Conservation (phyloP, 176 grass and related monocot genomes). For the Oryza glumipatula region DNA sequence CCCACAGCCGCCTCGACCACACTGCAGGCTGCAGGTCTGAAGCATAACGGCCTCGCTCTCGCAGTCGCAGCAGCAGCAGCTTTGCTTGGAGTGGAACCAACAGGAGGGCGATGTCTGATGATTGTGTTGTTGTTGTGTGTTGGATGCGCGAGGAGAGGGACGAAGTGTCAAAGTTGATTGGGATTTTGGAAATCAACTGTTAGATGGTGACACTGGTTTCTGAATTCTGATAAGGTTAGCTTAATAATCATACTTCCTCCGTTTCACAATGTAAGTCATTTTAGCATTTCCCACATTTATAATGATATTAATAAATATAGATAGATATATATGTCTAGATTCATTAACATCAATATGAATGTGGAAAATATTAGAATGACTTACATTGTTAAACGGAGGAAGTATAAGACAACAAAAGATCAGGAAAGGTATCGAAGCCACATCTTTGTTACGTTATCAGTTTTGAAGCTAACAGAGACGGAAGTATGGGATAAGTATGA, state of each 20-base stretch:
- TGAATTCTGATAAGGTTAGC: background rate
- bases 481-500: background rate
- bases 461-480: background rate
- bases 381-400: too few relatives aligned
- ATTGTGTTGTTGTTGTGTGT: background rate
- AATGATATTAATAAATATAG: too few relatives aligned
- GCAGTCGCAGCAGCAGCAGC: background rate
- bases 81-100: constrained; percentile 27
- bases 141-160: too few relatives aligned
- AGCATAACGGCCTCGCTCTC: background rate
- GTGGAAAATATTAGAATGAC: too few relatives aligned
- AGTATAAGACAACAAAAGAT: too few relatives aligned
- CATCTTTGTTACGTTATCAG: background rate
- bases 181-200: background rate
- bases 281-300: too few relatives aligned
- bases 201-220: background rate
- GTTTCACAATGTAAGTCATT: too few relatives aligned
- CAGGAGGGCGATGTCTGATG: background rate
- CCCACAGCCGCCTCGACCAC: background rate
- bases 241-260: too few relatives aligned
- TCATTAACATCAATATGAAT: too few relatives aligned
- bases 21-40: background rate
- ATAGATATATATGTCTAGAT: too few relatives aligned
- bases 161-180: background rate
- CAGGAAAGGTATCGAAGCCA: too few relatives aligned